Conservation (phyloP, 441 rosid genomes). For the Theobroma grandiflorum region DNA sequence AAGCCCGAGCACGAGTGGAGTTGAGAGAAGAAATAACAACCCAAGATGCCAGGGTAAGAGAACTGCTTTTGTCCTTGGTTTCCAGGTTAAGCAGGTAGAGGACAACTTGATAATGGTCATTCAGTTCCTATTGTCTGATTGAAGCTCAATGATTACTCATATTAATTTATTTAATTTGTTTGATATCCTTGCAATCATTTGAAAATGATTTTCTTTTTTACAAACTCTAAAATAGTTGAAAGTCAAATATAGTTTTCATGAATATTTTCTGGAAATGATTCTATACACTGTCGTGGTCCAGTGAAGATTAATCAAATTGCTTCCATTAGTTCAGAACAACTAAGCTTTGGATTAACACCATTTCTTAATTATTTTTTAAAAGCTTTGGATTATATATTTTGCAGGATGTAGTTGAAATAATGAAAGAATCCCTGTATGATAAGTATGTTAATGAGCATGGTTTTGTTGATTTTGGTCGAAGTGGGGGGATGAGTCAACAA, state of each 20-base stretch:
- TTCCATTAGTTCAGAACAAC: constrained; percentile 13
- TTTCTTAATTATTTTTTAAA: background rate
- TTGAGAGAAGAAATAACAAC: constrained; percentile 92
- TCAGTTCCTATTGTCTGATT: constrained; percentile 22
- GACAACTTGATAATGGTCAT: constrained; percentile 25
- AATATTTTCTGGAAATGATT: background rate
- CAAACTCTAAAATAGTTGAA: background rate
- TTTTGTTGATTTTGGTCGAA: constrained; percentile 88
- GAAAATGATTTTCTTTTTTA: background rate
- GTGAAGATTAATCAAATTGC: background rate
- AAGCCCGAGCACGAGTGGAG: constrained; percentile 97
- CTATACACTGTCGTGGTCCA: background rate
- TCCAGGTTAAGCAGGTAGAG: background rate
- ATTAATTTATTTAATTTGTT: background rate
- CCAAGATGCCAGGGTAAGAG: constrained; percentile 80
- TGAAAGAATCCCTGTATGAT: constrained; percentile 95
- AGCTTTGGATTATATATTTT: constrained; percentile 24
- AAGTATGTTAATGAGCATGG: constrained; percentile 97
- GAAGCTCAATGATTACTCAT: constrained; percentile 10
- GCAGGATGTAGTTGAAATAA: constrained; percentile 98
- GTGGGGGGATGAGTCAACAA: constrained; percentile 99
- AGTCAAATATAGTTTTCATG: background rate
- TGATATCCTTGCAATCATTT: background rate
- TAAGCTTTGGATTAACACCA: background rate
- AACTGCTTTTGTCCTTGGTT: background rate